These are phyloP conservation scores for Citrus sinensis DNA, from an alignment of 345 rosid genomes.

Conservation along the genomic window DVS_A1.0 CM039166.1:20366501-20367000, in stretches of 20 bases:
- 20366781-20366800: slow-evolving; percentile 17
- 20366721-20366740: slow-evolving; percentile 39
- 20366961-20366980: not conserved
- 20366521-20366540: not conserved
- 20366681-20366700: slow-evolving; percentile 16
- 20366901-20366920: not conserved
- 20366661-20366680: slow-evolving; percentile 31
- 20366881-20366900: not conserved
- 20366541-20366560: not conserved
- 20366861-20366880: not conserved
- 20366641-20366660: slow-evolving; percentile 44
- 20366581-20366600: slow-evolving; percentile 14
- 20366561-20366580: not conserved
- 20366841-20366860: slow-evolving; percentile 3
- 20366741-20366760: slow-evolving; percentile 30
- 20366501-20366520: not conserved
- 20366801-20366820: slow-evolving; percentile 11
- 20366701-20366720: slow-evolving; percentile 37
- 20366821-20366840: not conserved
- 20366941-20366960: not conserved
- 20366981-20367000: not conserved
- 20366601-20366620: slow-evolving; percentile 36
- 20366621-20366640: slow-evolving; percentile 44
- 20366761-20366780: slow-evolving; percentile 1
- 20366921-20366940: not conserved